phyloP scores from a whole-genome alignment of 192 early-diverging fungal species.

The Coemansia pectinata region DNA sequence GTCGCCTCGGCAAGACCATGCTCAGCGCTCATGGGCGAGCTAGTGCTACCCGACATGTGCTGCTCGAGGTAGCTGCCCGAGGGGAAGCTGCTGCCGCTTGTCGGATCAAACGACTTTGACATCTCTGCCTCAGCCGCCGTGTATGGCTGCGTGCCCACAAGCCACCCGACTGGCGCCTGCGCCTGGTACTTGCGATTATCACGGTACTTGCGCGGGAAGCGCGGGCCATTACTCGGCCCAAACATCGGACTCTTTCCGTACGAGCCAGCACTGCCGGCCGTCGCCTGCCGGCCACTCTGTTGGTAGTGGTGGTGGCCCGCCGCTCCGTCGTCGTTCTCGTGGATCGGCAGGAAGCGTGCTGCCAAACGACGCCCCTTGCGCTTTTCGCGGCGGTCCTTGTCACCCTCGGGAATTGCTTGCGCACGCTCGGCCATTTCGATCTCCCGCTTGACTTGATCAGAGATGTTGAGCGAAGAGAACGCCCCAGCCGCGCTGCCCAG shows the following conservation, averaged over 20 bases:
- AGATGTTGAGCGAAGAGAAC: slow-evolving; percentile 38
- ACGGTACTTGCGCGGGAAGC: slow-evolving; percentile 56
- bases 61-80: slow-evolving; percentile 37
- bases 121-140: slow-evolving; percentile 55
- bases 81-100: slow-evolving; percentile 49
- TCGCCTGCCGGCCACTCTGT: slow-evolving; percentile 3
- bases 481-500: slow-evolving; percentile 42
- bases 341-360: slow-evolving; percentile 53
- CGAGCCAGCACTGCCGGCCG: slow-evolving; percentile 33
- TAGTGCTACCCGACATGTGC: slow-evolving; percentile 25
- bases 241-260: slow-evolving; percentile 56
- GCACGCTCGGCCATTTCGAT: slow-evolving; percentile 47
- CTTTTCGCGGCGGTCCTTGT: slow-evolving; percentile 11
- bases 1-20: not conserved
- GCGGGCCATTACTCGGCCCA: slow-evolving; percentile 43
- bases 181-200: slow-evolving; percentile 69
- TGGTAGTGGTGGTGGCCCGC: slow-evolving; percentile 4
- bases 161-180: slow-evolving; percentile 73
- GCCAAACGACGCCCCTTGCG: slow-evolving; percentile 41
- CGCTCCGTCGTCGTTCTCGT: slow-evolving; percentile 19
- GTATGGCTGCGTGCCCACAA: slow-evolving; percentile 71
- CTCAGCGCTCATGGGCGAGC: slow-evolving; percentile 10
- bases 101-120: slow-evolving; percentile 56
- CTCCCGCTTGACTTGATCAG: slow-evolving; percentile 44
- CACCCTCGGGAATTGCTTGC: slow-evolving; percentile 29